phyloP scores from a whole-genome alignment of 2,329 filamentous ascomycete genomes.

The Penicillium hesseltinei region DNA sequence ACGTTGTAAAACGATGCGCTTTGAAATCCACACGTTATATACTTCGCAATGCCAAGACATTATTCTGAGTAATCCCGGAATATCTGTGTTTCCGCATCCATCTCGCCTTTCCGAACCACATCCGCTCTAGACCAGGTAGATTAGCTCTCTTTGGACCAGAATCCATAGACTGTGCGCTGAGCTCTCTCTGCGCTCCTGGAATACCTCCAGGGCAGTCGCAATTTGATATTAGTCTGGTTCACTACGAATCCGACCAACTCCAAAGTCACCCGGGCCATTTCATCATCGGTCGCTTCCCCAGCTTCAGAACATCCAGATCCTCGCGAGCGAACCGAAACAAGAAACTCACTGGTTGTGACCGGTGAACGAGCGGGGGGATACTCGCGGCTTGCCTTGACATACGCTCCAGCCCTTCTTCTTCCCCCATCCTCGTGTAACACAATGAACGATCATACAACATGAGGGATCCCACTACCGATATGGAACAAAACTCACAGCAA shows the following conservation, averaged over 20 bases:
- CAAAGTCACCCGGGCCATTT: not conserved
- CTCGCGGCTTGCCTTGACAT: not conserved
- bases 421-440: constrained; percentile 21
- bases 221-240: not conserved
- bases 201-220: constrained; percentile 6
- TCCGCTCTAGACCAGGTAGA: constrained; percentile 7
- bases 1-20: not conserved
- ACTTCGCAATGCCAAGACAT: constrained; percentile 4
- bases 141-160: constrained; percentile 9
- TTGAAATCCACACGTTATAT: not conserved
- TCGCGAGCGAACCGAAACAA: not conserved
- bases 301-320: not conserved
- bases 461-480: constrained; percentile 38
- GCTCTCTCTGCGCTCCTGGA: constrained; percentile 9
- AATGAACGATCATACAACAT: constrained; percentile 36
- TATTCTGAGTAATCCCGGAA: constrained; percentile 9
- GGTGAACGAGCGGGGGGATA: not conserved
- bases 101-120: constrained; percentile 8
- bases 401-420: constrained; percentile 10
- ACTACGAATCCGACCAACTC: not conserved
- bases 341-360: not conserved
- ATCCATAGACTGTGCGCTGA: constrained; percentile 9
- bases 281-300: constrained; percentile 1
- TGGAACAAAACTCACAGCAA: constrained; percentile 33
- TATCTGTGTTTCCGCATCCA: constrained; percentile 5